These are phyloP conservation scores for Zygosaccharomyces lentus DNA, from an alignment of 805 yeast species.

Conservation along the genomic window DNA sequence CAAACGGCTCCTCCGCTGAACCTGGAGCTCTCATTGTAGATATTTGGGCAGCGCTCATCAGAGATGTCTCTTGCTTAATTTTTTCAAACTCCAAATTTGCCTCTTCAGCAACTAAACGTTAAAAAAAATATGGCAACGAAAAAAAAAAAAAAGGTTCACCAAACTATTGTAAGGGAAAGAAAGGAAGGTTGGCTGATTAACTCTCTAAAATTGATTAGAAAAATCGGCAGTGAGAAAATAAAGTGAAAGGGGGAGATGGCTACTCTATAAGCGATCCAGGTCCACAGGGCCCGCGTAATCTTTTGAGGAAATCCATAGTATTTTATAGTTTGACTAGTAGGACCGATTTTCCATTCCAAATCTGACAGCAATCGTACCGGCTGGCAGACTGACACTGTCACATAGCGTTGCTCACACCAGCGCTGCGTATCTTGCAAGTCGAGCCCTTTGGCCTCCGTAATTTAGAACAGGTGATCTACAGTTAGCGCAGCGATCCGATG, in stretches of 20 bases:
- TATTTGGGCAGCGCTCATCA: slow-evolving; percentile 15
- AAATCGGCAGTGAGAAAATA: not conserved
- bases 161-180: not conserved
- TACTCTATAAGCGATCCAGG: not conserved
- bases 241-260: not conserved
- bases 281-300: not conserved
- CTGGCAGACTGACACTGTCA: not conserved
- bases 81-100: slow-evolving; percentile 1
- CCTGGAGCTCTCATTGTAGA: slow-evolving; percentile 10
- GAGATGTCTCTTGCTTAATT: not conserved
- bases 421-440: not conserved
- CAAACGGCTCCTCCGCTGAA: slow-evolving; percentile 4
- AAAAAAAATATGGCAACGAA: not conserved
- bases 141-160: not conserved
- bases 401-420: not conserved
- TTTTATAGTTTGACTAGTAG: slow-evolving; percentile 1
- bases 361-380: slow-evolving; percentile 4
- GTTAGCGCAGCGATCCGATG: slow-evolving; percentile 5
- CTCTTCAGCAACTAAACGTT: slow-evolving; percentile 5
- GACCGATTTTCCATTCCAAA: not conserved
- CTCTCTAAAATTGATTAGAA: not conserved
- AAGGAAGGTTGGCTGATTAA: not conserved
- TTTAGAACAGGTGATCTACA: not conserved
- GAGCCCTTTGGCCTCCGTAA: not conserved
- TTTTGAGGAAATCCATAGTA: not conserved